Evolutionary conservation across 768 basidiomycete species (phyloP), one percentile per base, ranked within the genome.

Genomic region (Amylocystis lapponica): DNA sequence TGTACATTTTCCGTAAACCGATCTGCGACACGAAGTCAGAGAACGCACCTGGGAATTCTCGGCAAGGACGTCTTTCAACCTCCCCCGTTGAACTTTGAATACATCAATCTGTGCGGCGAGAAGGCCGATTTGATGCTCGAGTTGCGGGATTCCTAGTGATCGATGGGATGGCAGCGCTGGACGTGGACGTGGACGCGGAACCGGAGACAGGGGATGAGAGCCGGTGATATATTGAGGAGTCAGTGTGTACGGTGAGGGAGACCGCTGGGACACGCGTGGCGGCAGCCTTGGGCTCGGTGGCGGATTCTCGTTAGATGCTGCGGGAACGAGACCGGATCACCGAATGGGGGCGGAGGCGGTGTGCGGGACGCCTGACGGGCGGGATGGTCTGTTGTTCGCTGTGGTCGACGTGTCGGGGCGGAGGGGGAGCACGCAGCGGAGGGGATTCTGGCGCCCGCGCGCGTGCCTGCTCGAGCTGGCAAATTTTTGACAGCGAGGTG

Each of bases 251-350:
- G 42, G 46, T 3, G 49, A 44, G 4, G 46, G 49, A 13, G 49
- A 47, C 9, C 21, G 25, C 7, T 42, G 39, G 27, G 39, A 21
- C 4, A 35, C 21, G 17, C 34, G 19, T 3, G 49, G 46, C 11
- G 31, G 37, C 13, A 51, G 32, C 11, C 27, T 34, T 3, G 49
- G 49, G 21, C 42, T 47, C 13, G 37, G 29, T 5, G 49, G 49
- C 1, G 35, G 21, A 11, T 14, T 3, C 34, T 35, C 9, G 12
- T 11, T 9, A 9, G 34, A 9, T 35, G 34, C 11, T 19, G 19
- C 34, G 10, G 34, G 19, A 35, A 11, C n/a, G n/a, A n/a, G n/a
- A n/a, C n/a, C n/a, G n/a, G n/a, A n/a, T n/a, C n/a, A n/a, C n/a
- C n/a, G n/a, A n/a, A n/a, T n/a, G n/a, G n/a, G n/a, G 32, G 32